Evolutionary conservation across 495 filamentous ascomycete species (phyloP), one percentile per base, ranked within the genome.

Genomic region (Xylaria venustula): DNA sequence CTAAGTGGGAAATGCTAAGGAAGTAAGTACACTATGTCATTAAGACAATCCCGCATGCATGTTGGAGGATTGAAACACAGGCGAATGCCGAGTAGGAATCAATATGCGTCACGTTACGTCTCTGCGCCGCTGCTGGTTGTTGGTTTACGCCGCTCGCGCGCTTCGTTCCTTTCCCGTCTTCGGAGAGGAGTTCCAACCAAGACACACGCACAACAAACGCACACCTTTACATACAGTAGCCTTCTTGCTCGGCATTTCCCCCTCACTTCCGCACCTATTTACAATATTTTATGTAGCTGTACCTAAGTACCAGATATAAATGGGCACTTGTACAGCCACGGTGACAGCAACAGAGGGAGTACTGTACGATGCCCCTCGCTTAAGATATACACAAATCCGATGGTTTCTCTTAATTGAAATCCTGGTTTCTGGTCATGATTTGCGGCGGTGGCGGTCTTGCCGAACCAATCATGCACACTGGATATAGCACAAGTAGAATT

Each of bases 51-150:
- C 3, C n/a, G 28, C 53, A 56, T 56, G 19, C 9, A 28, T 28
- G 46, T 59, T 59, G 56, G 56, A 17, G 56, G 34, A 51, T 59
- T 22, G 45, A 51, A 50, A 50, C 56, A 59, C 34, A 59, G 56
- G 56, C 56, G 56, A 59, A 50, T 20, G 47, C 56, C 46, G 56
- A 41, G 56, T 30, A 51, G 46, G 56, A 44, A 59, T 26, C 19
- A 20, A 48, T 28, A 17, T 59, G 56, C 47, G 56, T 51, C 56
- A 59, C 32, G 28, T 26, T 47, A 25, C 42, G n/a, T 9, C 37
- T 40, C 3, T 32, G 12, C 26, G 23, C 25, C 22, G 51, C 7
- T 37, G 17, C 36, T 15, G 3, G 23, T 12, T 19, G 26, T 11
- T 30, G 20, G 30, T 11, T 34, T 34, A n/a, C 11, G 11, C 30